Conservation (phyloP, 345 rosid genomes). For the Dipteronia sinensis region DNA sequence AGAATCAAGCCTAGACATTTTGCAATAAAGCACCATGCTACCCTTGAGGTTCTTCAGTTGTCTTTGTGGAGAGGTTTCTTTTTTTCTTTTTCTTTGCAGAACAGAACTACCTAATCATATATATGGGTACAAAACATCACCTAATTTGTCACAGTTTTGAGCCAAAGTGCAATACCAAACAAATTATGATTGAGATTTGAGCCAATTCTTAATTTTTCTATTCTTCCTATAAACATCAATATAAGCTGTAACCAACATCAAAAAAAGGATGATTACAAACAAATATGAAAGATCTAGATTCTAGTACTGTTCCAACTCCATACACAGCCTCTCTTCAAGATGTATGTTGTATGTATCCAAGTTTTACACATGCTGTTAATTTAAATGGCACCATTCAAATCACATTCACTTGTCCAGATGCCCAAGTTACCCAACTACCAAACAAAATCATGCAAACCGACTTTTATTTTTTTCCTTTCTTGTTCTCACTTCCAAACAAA, state of each 20-base stretch:
- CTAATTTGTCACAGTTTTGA: not conserved
- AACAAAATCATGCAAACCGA: not conserved
- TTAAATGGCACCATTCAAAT: not conserved
- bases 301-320: not conserved
- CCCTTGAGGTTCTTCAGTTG: no score
- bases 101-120: not conserved
- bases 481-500: not conserved
- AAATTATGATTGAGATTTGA: not conserved
- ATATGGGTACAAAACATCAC: not conserved
- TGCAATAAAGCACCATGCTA: no score
- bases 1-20: no score
- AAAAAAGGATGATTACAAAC: not conserved
- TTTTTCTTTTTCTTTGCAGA: not conserved
- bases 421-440: not conserved
- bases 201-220: not conserved
- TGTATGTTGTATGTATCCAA: not conserved
- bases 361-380: conserved; percentile 11
- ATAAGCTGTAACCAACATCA: not conserved
- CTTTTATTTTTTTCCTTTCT: not conserved
- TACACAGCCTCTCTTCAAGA: no score
- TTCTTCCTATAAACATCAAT: not conserved
- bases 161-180: not conserved
- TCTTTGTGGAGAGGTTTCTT: no score
- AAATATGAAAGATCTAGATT: not conserved
- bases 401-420: not conserved